A percentile compares a stretch with the other conserved stretches of the same genome.
Evolutionary conservation across 202 grass and related monocot genomes (phyloP).

Genomic region (Eragrostis tef): DNA sequence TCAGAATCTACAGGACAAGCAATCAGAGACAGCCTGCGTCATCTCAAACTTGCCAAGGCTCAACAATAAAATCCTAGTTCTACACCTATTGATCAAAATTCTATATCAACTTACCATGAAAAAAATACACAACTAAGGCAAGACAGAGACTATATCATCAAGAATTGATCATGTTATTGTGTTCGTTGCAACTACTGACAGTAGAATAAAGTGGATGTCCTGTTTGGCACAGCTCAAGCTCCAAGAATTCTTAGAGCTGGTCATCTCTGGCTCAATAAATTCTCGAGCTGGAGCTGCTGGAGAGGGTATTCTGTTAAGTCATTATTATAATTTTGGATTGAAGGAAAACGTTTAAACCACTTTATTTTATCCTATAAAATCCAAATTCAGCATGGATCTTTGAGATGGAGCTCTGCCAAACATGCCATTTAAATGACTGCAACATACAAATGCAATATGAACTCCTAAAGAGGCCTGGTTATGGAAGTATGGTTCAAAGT

Average conservation of each 20-base stretch:
- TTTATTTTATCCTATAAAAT: neutral
- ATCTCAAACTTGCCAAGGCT: too few relatives aligned
- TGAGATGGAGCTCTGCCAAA: neutral
- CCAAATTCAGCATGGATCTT: neutral
- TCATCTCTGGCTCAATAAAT: neutral
- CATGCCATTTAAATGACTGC: neutral
- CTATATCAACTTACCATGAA: constrained; percentile 6
- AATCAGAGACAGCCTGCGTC: too few relatives aligned
- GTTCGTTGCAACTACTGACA: neutral
- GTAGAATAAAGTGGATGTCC: neutral
- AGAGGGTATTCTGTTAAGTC: neutral
- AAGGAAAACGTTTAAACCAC: neutral
- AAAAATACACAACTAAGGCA: neutral
- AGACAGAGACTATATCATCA: constrained; percentile 1
- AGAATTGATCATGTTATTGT: neutral
- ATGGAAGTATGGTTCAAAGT: neutral
- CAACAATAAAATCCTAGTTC: too few relatives aligned
- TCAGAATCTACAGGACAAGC: constrained; percentile 31
- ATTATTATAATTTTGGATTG: neutral
- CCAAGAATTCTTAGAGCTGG: neutral
- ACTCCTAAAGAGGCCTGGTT: neutral
- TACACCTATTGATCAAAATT: constrained; percentile 3
- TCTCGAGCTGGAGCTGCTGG: neutral
- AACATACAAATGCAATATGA: constrained; percentile 19
- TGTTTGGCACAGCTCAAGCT: neutral